Evolutionary conservation across 306 rosid species (phyloP).

Genomic region (cucumber (Cucumis sativus)): DNA sequence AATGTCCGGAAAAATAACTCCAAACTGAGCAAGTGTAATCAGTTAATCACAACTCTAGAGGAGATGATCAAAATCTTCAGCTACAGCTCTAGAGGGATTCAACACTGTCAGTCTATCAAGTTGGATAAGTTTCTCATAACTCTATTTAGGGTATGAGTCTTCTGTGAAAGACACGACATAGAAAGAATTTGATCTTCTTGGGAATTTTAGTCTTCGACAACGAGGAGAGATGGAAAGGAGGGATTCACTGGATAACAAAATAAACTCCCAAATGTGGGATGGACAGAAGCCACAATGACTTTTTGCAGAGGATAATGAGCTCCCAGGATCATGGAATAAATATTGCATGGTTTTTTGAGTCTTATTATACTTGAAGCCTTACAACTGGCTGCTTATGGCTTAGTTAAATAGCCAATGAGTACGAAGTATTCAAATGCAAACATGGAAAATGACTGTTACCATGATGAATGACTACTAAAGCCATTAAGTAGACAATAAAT

Average conservation of each 20-base stretch:
- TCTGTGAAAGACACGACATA: neutral
- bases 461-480: neutral
- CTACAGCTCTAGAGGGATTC: neutral
- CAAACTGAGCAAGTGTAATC: neutral
- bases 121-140: neutral
- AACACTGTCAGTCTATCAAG: neutral
- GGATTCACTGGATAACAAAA: neutral
- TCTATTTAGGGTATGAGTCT: neutral
- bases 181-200: neutral
- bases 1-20: neutral
- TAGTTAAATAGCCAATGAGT: neutral
- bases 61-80: neutral
- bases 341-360: neutral
- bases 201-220: neutral
- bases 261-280: neutral
- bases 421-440: neutral
- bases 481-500: neutral
- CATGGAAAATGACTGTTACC: neutral
- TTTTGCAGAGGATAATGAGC: neutral
- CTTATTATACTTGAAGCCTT: neutral
- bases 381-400: neutral
- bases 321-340: neutral
- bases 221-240: neutral
- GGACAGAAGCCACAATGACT: neutral
- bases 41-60: neutral